Base-by-base conservation (phyloP, 257 asterid genomes). In the Forsythia suspensa region DNA sequence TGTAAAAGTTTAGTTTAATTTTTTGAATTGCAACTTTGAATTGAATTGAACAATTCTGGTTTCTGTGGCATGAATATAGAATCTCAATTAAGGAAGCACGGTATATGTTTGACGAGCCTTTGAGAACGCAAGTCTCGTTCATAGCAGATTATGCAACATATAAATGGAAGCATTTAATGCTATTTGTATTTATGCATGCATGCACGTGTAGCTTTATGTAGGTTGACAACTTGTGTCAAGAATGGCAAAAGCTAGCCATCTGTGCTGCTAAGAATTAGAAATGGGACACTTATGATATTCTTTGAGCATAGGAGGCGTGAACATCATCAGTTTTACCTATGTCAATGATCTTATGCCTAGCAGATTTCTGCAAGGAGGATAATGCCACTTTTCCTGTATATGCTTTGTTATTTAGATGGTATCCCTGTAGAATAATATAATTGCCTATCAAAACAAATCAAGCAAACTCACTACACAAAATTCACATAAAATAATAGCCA, bases 301-400 rank as follows among this genome's bases (percentile, higher is more conserved):
- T 44, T 20, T 52, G 71, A 65, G 66, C 59, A 77, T 38, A 67
- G 20, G 38, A 57, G 0, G 55, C 24, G 38, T 10, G 48, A 63
- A 65, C 69, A 55, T 68, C 10, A 70, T 67, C 21, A 9, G 59
- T 71, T 29, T 81, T 87, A 96, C 99, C 99, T 80, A 96, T 87
- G 71, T 88, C 95, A 76, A 96, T 86, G 71, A 79, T 85, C 87
- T 94, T 92, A 77, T 91, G 91, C 84, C 88, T 87, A 24, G 93
- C 90, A 78, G 94, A 89, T 88, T 92, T 96, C 86, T 88, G 89
- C 86, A 96, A 77, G 70, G 93, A 43, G 77, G 92, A 87, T 76
- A 96, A 83, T n/a, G 91, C 79, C 80, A 92, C 89, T 82, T 92
- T 92, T 86, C 98, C 98, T 2, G 92, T 89, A 85, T 96, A 96